These are phyloP conservation scores for Nannochloropsis salina DNA, from an alignment of 108 stramenopile species.

Conservation along the genomic window DNA sequence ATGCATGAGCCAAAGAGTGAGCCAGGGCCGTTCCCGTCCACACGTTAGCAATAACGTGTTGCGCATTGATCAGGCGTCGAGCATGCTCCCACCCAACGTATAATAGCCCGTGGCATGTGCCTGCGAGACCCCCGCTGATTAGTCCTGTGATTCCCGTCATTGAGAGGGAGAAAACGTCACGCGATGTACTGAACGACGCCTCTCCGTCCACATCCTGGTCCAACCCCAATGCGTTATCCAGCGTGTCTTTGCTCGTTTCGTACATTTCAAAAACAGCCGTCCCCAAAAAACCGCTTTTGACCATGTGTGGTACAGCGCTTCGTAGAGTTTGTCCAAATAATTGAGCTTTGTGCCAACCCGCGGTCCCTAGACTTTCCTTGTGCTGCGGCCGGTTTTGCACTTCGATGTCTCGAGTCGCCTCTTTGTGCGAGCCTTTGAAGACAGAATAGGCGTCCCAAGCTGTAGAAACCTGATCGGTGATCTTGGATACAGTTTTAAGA, in stretches of 20 bases:
- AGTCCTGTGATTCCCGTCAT: neutral
- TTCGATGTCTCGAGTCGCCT: neutral
- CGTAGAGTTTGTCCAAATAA: neutral
- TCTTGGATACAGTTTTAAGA: neutral
- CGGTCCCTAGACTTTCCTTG: neutral
- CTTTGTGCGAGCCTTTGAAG: slow-evolving; percentile 19
- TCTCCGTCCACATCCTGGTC: neutral
- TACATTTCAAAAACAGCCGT: slow-evolving; percentile 14
- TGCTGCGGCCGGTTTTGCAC: neutral
- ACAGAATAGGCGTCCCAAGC: neutral
- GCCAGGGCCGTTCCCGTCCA: neutral
- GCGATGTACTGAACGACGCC: neutral
- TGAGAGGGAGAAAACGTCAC: neutral
- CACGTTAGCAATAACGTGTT: neutral
- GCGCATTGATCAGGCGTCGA: neutral
- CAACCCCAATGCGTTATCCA: neutral
- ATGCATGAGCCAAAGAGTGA: neutral
- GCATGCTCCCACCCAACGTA: slow-evolving; percentile 12
- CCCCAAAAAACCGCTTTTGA: slow-evolving; percentile 5
- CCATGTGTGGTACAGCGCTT: neutral
- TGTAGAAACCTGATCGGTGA: slow-evolving; percentile 1
- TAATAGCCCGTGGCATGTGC: slow-evolving; percentile 6
- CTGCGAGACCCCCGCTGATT: neutral
- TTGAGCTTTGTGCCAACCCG: neutral
- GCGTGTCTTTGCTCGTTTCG: neutral